Evolutionary conservation across 192 early-diverging fungal species (phyloP).

Genomic region (Coemansia sp.): DNA sequence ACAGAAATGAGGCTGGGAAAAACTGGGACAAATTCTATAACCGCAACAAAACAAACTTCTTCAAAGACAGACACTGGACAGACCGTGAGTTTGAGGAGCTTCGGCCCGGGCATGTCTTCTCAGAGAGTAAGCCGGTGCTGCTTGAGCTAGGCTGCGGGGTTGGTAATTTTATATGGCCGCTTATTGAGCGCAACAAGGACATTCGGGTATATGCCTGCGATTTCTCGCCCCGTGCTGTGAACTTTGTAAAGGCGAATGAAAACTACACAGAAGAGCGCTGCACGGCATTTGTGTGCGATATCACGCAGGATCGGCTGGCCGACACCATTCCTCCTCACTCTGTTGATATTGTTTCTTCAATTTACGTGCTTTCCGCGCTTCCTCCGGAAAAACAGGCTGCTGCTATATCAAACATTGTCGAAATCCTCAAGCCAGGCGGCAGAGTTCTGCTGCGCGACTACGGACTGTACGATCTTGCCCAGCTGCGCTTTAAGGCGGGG

Average conservation of each 20-base stretch:
- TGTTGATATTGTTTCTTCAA: conserved; percentile 87
- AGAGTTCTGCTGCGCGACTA: conserved; percentile 90
- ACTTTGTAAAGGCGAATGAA: conserved; percentile 82
- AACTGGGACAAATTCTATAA: conserved; percentile 85
- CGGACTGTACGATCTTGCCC: conserved; percentile 96
- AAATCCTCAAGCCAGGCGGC: conserved; percentile 88
- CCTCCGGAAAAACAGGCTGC: conserved; percentile 81
- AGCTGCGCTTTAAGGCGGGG: conserved; percentile 92
- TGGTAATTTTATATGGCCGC: conserved; percentile 93
- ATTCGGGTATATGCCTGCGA: conserved; percentile 93
- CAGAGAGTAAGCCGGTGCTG: conserved; percentile 45
- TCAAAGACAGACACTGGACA: conserved; percentile 97
- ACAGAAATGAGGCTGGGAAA: conserved; percentile 72
- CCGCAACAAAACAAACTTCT: conserved; percentile 86
- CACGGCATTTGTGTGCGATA: conserved; percentile 94
- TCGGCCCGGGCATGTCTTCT: conserved; percentile 34
- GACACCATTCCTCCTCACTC: conserved; percentile 75
- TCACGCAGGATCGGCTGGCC: conserved; percentile 70
- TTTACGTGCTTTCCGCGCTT: conserved; percentile 95
- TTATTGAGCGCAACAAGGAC: conserved; percentile 78
- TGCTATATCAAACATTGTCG: conserved; percentile 78
- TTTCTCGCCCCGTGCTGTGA: conserved; percentile 85
- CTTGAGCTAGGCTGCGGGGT: conserved; percentile 98
- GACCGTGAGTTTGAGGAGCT: conserved; percentile 93
- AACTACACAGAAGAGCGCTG: conserved; percentile 71